phyloP scores from a whole-genome alignment of 1,139 yeast species.

The Debaryomycetaceae sp. region DNA sequence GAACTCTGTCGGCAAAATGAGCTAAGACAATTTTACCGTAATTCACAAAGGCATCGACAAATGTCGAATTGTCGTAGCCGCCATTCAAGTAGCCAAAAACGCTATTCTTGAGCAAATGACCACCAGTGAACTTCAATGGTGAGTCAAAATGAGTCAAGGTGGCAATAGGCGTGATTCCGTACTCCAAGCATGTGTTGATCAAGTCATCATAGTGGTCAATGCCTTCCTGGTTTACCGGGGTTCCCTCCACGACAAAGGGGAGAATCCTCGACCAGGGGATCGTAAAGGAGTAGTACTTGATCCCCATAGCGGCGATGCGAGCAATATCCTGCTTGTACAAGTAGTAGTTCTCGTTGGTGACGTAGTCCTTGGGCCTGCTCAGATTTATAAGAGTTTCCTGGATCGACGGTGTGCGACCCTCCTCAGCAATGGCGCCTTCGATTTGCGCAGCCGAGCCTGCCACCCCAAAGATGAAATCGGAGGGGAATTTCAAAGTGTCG shows the following conservation, averaged over 20 bases:
- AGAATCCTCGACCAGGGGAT: conserved; percentile 33
- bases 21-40: conserved; percentile 28
- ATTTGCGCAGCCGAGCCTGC: conserved; percentile 28
- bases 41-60: conserved; percentile 26
- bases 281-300: conserved; percentile 27
- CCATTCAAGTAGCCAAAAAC: conserved; percentile 16
- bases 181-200: conserved; percentile 22
- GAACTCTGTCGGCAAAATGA: conserved; percentile 29
- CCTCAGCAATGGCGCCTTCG: conserved; percentile 32
- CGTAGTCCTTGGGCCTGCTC: conserved; percentile 16
- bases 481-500: conserved; percentile 16
- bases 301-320: conserved; percentile 29
- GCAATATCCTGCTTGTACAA: conserved; percentile 29
- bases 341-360: conserved; percentile 29
- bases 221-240: conserved; percentile 27
- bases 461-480: conserved; percentile 19
- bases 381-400: conserved; percentile 17
- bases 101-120: conserved; percentile 10
- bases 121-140: conserved; percentile 20
- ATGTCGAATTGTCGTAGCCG: conserved; percentile 17
- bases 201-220: conserved; percentile 31
- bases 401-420: conserved; percentile 30
- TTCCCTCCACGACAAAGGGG: conserved; percentile 24
- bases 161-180: conserved; percentile 27
- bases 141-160: conserved; percentile 33